A percentile compares a stretch with the other conserved stretches of the same genome.
Evolutionary conservation across 2,329 filamentous ascomycete genomes (phyloP).

Genomic region (Penicillium sp.): DNA sequence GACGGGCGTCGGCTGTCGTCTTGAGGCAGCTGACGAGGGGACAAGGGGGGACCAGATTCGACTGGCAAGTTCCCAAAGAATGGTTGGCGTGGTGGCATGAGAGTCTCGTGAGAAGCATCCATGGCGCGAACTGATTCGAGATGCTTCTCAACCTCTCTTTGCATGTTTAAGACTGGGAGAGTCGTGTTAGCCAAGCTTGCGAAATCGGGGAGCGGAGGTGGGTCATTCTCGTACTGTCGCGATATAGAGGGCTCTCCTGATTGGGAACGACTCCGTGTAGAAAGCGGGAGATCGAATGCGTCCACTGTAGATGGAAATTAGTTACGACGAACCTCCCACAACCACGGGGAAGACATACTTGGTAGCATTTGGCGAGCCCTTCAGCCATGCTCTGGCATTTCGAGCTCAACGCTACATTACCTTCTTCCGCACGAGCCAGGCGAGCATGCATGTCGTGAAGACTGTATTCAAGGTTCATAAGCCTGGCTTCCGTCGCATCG

Average conservation of each 20-base stretch:
- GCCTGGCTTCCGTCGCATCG: conserved; percentile 76
- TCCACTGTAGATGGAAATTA: conserved; percentile 62
- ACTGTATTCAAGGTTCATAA: conserved; percentile 78
- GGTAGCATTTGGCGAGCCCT: conserved; percentile 73
- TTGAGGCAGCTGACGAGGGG: conserved; percentile 83
- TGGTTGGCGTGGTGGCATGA: conserved; percentile 67
- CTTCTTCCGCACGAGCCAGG: conserved; percentile 83
- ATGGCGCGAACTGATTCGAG: conserved; percentile 62
- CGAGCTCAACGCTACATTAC: conserved; percentile 75
- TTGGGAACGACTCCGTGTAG: conserved; percentile 76
- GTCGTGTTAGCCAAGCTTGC: conserved; percentile 29
- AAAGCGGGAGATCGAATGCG: conserved; percentile 79
- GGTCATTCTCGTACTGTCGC: conserved; percentile 70
- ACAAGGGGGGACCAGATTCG: conserved; percentile 76
- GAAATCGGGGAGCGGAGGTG: background rate
- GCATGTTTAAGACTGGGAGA: conserved; percentile 60
- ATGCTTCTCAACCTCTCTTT: conserved; percentile 67
- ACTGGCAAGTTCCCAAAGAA: conserved; percentile 67
- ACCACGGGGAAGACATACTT: conserved; percentile 53
- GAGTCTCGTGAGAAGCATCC: conserved; percentile 69
- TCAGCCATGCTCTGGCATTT: conserved; percentile 85
- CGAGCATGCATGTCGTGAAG: conserved; percentile 80
- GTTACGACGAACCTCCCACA: conserved; percentile 13
- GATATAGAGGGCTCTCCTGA: conserved; percentile 76
- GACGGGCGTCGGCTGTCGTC: conserved; percentile 80